Evolutionary conservation across 257 asterid species (phyloP), one percentile per base, ranked within the genome.

Genomic region (Solanum commersonii): DNA sequence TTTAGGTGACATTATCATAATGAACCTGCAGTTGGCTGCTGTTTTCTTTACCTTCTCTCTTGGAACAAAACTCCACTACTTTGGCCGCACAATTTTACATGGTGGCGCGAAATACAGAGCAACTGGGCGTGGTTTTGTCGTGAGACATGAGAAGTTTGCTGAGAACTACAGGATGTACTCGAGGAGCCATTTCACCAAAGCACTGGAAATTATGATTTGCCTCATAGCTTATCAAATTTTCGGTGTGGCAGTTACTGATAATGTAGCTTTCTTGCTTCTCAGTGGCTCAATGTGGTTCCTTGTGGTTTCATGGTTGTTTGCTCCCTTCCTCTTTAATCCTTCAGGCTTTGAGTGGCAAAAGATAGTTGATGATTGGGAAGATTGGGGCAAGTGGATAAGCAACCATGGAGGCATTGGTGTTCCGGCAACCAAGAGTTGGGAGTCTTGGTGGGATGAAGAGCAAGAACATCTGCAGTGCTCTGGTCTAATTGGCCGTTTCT

Each of bases 361-460:
- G 95, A 96, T 95, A 85, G 98, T 96, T 86, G 99, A 96, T 31
- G 99, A 96, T 91, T 93, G 93, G 88, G 98, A 95, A 7, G 99
- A 96, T 83, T 96, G 99, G 99, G 88, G 90, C 38, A 96, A 95
- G 93, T 96, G 99, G 99, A 95, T 96, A 87, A 90, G 89, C 46
- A 93, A 90, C 84, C 89, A 89, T 14, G 99, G 99, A 67, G 98
- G 99, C 40, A 93, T 96, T 33, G 99, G 99, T 49, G 96, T 96
- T 65, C 98, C 98, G 0, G 95, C 98, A 40, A 90, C 89, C 88
- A 95, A 96, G 94, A 96, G 99, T 87, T 96, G 99, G 99, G 99
- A 96, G 87, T 96, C 99, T 3, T 96, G 99, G 99, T 96, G 99
- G 99, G 92, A 92, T 9, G 98, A 95, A 90, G 99, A 96, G 92